These are phyloP conservation scores for Penicillium sp. DNA, from an alignment of 2,329 filamentous ascomycete genomes.

Conservation along the genomic window DNA sequence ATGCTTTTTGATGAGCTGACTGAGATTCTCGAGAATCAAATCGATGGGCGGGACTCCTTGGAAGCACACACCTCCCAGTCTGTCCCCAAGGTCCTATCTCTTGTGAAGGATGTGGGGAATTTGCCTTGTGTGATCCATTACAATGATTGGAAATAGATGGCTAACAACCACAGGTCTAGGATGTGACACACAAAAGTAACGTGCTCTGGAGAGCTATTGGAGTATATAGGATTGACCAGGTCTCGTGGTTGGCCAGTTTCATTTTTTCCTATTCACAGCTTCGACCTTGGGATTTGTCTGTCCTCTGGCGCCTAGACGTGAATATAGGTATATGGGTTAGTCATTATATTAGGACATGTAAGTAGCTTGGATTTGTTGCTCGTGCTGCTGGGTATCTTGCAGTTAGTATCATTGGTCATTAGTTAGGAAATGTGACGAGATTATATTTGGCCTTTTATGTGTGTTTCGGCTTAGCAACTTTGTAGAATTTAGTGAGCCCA, in stretches of 20 bases:
- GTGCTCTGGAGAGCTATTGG: too few species aligned
- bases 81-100: background rate
- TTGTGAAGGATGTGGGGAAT: background rate
- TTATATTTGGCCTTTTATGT: background rate
- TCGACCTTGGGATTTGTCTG: too few species aligned
- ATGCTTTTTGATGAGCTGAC: background rate
- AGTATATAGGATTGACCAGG: too few species aligned
- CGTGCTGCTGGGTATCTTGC: background rate
- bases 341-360: background rate
- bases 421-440: background rate
- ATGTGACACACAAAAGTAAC: too few species aligned
- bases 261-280: too few species aligned
- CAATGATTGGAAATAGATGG: too few species aligned
- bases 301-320: too few species aligned
- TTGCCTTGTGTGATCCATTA: too few species aligned
- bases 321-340: background rate
- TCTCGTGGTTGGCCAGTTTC: too few species aligned
- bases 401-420: background rate
- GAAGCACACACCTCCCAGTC: background rate
- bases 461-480: background rate
- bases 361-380: background rate
- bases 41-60: background rate
- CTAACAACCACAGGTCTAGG: too few species aligned
- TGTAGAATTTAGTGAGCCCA: background rate
- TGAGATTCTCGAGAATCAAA: background rate